phyloP scores from a whole-genome alignment of 495 filamentous ascomycete species.

The Choiromyces venosus region DNA sequence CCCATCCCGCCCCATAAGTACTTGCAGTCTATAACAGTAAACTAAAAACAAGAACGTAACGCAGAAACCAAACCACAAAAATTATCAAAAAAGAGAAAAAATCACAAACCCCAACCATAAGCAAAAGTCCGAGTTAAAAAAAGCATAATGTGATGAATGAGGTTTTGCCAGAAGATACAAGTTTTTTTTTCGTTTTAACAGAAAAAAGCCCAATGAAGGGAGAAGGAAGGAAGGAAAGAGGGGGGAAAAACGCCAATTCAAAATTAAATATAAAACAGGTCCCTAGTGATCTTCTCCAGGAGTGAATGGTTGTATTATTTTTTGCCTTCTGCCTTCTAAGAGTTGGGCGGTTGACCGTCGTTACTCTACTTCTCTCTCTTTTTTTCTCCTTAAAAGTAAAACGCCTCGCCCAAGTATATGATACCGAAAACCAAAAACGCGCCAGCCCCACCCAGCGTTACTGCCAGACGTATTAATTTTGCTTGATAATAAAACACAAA shows the following conservation, averaged over 20 bases:
- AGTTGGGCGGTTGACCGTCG: neutral
- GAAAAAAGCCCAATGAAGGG: neutral
- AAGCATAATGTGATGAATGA: neutral
- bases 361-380: neutral
- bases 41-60: neutral
- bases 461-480: constrained; percentile 46
- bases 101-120: neutral
- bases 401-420: constrained; percentile 80
- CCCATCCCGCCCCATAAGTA: neutral
- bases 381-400: constrained; percentile 37
- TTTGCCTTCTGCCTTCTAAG: neutral
- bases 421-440: constrained; percentile 87
- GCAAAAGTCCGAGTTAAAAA: neutral
- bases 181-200: neutral
- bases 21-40: neutral
- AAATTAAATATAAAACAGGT: neutral
- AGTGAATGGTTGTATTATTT: neutral
- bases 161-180: neutral
- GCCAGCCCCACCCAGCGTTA: constrained; percentile 87
- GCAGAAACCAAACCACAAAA: constrained; percentile 2
- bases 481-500: neutral
- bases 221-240: neutral
- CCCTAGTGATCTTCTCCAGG: neutral
- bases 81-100: neutral
- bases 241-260: neutral